A percentile compares a stretch with the other conserved stretches of the same genome.
These are phyloP conservation scores for Saturnispora kantuleensis DNA, from an alignment of 805 yeast genomes.

Conservation along the genomic window DNA sequence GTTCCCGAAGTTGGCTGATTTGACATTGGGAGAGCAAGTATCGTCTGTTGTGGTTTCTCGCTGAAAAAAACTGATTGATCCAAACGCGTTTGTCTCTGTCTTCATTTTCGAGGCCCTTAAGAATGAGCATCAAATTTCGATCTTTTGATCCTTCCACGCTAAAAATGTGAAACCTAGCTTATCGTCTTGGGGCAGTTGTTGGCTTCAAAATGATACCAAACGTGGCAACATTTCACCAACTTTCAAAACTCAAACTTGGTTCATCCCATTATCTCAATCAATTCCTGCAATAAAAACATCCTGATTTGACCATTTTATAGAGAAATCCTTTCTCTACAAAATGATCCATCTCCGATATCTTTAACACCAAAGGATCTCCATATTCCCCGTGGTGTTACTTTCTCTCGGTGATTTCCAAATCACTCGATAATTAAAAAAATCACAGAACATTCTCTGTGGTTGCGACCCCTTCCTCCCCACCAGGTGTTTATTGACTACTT, in stretches of 20 bases:
- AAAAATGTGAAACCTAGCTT: neutral
- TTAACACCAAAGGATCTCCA: too few relatives aligned
- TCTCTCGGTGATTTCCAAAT: neutral
- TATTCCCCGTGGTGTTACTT: neutral
- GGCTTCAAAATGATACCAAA: constrained; percentile 1
- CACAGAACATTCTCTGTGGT: neutral
- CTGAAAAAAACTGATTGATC: too few relatives aligned
- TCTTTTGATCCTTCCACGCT: neutral
- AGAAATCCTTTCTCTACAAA: too few relatives aligned
- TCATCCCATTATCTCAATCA: too few relatives aligned
- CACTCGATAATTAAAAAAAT: neutral
- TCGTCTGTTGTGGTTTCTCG: neutral
- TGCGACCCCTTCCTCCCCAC: neutral
- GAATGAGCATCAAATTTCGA: neutral
- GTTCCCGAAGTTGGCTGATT: constrained; percentile 13
- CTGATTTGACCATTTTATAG: too few relatives aligned
- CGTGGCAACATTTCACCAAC: too few relatives aligned
- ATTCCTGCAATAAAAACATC: too few relatives aligned
- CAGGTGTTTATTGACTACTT: too few relatives aligned
- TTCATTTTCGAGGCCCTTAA: neutral
- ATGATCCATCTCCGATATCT: too few relatives aligned
- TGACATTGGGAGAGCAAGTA: neutral
- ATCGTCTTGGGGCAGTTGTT: neutral
- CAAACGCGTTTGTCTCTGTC: neutral
- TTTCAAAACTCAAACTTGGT: too few relatives aligned